Conservation (phyloP, 1,284 basidiomycete genomes). For the Cryptococcus sp. region DNA sequence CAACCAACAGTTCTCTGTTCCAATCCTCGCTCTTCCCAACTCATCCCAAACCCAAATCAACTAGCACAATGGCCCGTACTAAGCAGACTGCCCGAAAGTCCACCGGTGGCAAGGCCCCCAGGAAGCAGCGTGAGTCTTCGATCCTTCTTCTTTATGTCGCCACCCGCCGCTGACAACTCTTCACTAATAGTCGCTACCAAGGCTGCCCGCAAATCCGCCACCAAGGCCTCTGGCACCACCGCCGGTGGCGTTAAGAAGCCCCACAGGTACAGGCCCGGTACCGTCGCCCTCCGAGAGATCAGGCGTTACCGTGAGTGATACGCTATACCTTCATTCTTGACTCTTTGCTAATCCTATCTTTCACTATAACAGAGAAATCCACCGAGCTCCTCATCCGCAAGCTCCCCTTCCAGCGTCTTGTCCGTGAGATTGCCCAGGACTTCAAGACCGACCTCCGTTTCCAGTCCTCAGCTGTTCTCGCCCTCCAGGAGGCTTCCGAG, state of each 20-base stretch:
- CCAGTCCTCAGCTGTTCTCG: conserved; percentile 89
- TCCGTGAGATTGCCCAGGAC: conserved; percentile 68
- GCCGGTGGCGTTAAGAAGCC: conserved; percentile 97
- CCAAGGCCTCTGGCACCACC: conserved; percentile 81
- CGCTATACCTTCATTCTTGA: background rate
- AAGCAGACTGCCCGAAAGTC: conserved; percentile 67
- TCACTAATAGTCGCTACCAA: conserved; percentile 56
- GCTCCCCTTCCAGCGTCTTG: conserved; percentile 87
- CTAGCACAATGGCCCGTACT: conserved; percentile 48
- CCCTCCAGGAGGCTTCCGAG: conserved; percentile 85
- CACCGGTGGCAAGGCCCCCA: conserved; percentile 61
- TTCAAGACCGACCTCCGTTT: conserved; percentile 77
- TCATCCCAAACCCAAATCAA: background rate
- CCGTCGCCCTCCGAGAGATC: conserved; percentile 96
- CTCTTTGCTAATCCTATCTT: background rate
- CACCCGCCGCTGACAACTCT: background rate
- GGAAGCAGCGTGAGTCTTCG: conserved; percentile 56
- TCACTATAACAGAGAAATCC: conserved; percentile 57
- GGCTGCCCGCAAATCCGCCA: background rate
- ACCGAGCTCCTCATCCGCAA: conserved; percentile 90
- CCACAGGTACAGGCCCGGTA: conserved; percentile 94
- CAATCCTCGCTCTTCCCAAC: conserved; percentile 5
- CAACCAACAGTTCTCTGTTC: conserved; percentile 8
- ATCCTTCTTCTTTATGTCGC: background rate
- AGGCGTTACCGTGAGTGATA: conserved; percentile 76